A percentile compares a stretch with the other conserved stretches of the same genome.
Conservation (phyloP, 495 filamentous ascomycete species). For the Aspergillus hancockii region DNA sequence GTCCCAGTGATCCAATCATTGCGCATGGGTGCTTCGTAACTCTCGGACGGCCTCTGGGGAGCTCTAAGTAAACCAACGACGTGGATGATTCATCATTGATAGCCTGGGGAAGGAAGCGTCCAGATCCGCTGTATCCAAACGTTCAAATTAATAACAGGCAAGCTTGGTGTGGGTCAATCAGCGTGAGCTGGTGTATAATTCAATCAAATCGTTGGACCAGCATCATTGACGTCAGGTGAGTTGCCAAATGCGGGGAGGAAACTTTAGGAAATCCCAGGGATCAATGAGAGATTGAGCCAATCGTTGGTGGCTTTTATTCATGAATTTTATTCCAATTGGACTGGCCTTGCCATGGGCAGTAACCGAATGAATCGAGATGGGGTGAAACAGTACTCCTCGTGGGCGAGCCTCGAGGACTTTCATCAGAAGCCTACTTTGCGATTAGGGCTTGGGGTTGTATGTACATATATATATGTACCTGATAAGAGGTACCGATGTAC, state of each 20-base stretch:
- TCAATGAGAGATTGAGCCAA: not conserved
- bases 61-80: not conserved
- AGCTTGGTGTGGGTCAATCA: not conserved
- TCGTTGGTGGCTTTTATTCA: not conserved
- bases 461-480: no score
- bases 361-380: no score
- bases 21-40: not conserved
- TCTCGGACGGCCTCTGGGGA: not conserved
- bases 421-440: no score
- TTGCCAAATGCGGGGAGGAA: conserved; percentile 14
- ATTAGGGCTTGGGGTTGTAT: no score
- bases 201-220: not conserved
- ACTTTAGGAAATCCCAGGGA: not conserved
- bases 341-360: no score
- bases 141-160: not conserved
- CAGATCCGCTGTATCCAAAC: not conserved
- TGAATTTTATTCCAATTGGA: not conserved
- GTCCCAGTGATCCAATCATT: conserved; percentile 2
- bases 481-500: no score
- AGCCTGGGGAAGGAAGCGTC: not conserved
- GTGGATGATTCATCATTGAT: conserved; percentile 10
- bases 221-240: conserved; percentile 15
- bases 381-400: no score
- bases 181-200: not conserved
- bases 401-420: no score